These are phyloP conservation scores for Ceratobasidium sp. DNA, from an alignment of 1,284 basidiomycete genomes.

Conservation along the genomic window DNA sequence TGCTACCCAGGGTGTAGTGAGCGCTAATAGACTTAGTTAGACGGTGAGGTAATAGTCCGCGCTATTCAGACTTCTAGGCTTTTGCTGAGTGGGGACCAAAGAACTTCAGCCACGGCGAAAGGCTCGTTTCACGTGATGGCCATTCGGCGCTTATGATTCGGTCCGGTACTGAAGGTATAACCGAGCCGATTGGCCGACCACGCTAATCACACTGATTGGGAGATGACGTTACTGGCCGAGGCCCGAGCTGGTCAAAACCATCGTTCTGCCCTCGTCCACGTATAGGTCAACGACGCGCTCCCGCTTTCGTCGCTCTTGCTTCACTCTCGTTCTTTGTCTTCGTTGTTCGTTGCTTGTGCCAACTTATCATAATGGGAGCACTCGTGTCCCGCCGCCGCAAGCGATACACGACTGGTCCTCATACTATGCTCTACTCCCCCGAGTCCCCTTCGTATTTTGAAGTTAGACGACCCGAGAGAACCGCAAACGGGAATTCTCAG, in stretches of 20 bases:
- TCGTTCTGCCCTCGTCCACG: slow-evolving; percentile 10
- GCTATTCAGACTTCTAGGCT: no score
- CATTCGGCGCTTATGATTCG: no score
- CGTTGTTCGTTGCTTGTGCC: background rate
- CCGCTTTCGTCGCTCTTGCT: background rate
- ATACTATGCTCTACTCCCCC: slow-evolving; percentile 35
- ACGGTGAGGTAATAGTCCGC: no score
- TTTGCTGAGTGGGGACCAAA: no score
- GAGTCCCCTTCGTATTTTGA: slow-evolving; percentile 34
- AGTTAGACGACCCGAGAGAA: background rate
- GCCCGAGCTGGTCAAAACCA: slow-evolving; percentile 29
- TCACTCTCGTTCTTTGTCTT: background rate
- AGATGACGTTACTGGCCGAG: background rate
- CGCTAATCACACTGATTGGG: no score
- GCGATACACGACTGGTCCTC: slow-evolving; percentile 21
- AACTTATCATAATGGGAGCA: slow-evolving; percentile 7
- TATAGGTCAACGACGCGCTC: background rate
- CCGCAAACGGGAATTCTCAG: background rate
- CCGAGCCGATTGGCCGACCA: no score
- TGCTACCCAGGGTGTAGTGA: no score
- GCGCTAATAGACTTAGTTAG: no score
- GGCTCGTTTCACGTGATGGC: no score
- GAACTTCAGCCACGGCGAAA: no score
- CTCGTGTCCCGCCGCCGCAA: slow-evolving; percentile 24
- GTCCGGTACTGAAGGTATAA: no score